Percentiles rank a stretch among this genome's conserved stretches.
These are phyloP conservation scores for Candida piceae DNA, from an alignment of 805 yeast species.

Conservation along the genomic window DNA sequence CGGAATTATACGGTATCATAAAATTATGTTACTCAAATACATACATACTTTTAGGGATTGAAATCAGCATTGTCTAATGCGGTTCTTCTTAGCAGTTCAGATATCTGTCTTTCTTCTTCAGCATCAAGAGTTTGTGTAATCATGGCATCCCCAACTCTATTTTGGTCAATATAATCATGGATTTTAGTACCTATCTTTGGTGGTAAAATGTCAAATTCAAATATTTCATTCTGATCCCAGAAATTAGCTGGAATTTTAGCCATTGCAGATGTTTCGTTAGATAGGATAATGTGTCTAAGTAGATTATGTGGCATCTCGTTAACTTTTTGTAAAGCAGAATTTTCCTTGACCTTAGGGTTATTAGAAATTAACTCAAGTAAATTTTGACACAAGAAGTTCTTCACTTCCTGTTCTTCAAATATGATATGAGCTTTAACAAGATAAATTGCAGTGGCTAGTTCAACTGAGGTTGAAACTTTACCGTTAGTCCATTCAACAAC, in stretches of 20 bases:
- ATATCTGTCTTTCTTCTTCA: constrained; percentile 23
- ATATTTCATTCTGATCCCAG: constrained; percentile 58
- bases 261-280: constrained; percentile 68
- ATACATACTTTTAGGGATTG: neutral
- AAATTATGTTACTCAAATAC: neutral
- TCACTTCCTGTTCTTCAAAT: constrained; percentile 46
- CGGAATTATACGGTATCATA: too few species aligned
- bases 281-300: constrained; percentile 60
- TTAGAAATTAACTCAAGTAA: constrained; percentile 13
- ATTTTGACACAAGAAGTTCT: constrained; percentile 34
- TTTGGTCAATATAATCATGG: constrained; percentile 42
- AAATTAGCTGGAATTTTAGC: constrained; percentile 58
- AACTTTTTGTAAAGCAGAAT: constrained; percentile 16
- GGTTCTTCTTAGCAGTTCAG: constrained; percentile 16
- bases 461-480: constrained; percentile 28
- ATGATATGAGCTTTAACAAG: constrained; percentile 47
- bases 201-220: constrained; percentile 70
- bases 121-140: constrained; percentile 17
- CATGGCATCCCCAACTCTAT: constrained; percentile 39
- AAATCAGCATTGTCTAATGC: constrained; percentile 1
- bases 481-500: constrained; percentile 22
- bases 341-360: constrained; percentile 12
- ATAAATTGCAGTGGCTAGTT: constrained; percentile 52
- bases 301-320: constrained; percentile 53
- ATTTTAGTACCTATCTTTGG: constrained; percentile 48